Evolutionary conservation across 768 basidiomycete species (phyloP).

Genomic region (Collybia mongolica): DNA sequence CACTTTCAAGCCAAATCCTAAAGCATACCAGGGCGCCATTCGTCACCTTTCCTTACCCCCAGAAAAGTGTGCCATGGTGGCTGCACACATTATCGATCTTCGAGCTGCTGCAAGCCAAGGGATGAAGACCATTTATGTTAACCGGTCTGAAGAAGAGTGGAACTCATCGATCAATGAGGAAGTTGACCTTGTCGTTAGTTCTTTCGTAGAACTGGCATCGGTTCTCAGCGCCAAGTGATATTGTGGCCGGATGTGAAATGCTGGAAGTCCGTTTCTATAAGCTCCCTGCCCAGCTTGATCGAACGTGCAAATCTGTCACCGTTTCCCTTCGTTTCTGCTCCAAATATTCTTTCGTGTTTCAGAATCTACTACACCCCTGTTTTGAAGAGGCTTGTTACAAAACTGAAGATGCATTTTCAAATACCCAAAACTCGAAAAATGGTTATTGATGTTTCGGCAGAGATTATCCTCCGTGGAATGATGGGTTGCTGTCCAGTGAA

Average conservation of each 20-base stretch:
- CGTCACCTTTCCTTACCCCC: conserved; percentile 50
- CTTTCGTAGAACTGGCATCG: conserved; percentile 48
- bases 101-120: conserved; percentile 50
- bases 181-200: conserved; percentile 54
- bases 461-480: no score
- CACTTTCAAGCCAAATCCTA: conserved; percentile 61
- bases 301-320: no score
- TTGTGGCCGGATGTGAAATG: no score
- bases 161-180: conserved; percentile 43
- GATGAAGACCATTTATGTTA: conserved; percentile 59
- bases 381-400: no score
- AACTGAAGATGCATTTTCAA: no score
- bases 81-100: conserved; percentile 59
- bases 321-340: no score
- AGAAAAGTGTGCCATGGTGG: conserved; percentile 59
- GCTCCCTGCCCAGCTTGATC: no score
- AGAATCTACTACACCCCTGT: no score
- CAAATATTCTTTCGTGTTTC: no score
- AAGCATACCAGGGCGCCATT: conserved; percentile 48
- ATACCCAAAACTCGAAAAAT: no score
- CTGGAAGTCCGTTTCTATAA: neutral
- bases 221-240: conserved; percentile 10
- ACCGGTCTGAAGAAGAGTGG: conserved; percentile 45
- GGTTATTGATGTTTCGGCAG: no score
- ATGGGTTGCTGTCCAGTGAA: no score